phyloP scores from a whole-genome alignment of 164 flowering plant species.

The Vitis vinifera region ASM3070453v1 NC_081813.1:15147001-15147500 shows the following conservation, averaged over 20 bases:
- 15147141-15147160: too few species aligned
- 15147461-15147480: too few species aligned
- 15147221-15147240: slow-evolving; percentile 80
- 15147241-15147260: slow-evolving; percentile 58
- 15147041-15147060: slow-evolving; percentile 61
- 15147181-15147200: too few species aligned
- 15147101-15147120: too few species aligned
- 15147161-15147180: too few species aligned
- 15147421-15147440: too few species aligned
- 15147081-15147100: too few species aligned
- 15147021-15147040: background rate
- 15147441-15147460: too few species aligned
- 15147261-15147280: slow-evolving; percentile 20
- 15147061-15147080: slow-evolving; percentile 91
- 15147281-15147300: slow-evolving; percentile 34
- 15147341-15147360: slow-evolving; percentile 6
- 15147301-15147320: slow-evolving; percentile 79
- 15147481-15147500: too few species aligned
- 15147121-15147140: too few species aligned
- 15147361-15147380: slow-evolving; percentile 4
- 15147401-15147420: too few species aligned
- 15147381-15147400: slow-evolving; percentile 1
- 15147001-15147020: background rate
- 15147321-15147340: slow-evolving; percentile 41
- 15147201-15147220: too few species aligned